phyloP scores from a whole-genome alignment of 1,284 basidiomycete species.

The Moniliophthora roreri region DNA sequence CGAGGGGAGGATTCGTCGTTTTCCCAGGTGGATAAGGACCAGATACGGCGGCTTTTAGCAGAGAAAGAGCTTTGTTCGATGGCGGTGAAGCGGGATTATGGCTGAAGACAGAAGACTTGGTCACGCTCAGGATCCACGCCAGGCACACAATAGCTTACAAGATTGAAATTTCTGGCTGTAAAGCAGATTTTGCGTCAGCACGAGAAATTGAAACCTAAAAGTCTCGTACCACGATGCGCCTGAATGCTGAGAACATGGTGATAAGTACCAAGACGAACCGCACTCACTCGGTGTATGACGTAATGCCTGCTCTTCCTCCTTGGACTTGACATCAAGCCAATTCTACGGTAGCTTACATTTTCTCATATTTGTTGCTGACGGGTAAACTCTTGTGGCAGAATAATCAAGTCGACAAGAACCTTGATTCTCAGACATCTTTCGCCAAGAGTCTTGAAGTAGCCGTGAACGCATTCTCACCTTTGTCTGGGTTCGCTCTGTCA shows the following conservation, averaged over 20 bases:
- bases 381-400: too few relatives aligned
- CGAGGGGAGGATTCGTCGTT: constrained; percentile 47
- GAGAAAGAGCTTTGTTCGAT: constrained; percentile 55
- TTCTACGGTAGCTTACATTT: too few relatives aligned
- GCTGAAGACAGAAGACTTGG: constrained; percentile 32
- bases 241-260: constrained; percentile 25
- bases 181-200: not conserved
- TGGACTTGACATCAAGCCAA: too few relatives aligned
- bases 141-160: constrained; percentile 44
- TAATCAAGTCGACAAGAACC: too few relatives aligned
- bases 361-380: too few relatives aligned
- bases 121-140: constrained; percentile 1
- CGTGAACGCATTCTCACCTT: too few relatives aligned
- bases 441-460: too few relatives aligned
- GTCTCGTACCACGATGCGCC: constrained; percentile 17
- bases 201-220: not conserved
- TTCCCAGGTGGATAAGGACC: constrained; percentile 57
- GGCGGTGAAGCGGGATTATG: constrained; percentile 64
- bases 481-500: too few relatives aligned
- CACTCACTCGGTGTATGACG: too few relatives aligned
- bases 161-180: constrained; percentile 63
- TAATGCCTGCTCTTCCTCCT: too few relatives aligned
- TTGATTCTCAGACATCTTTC: too few relatives aligned
- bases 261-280: not conserved
- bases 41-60: constrained; percentile 58